Evolutionary conservation across 129 eudicot species (phyloP).

Genomic region (Flaveria robusta): DNA sequence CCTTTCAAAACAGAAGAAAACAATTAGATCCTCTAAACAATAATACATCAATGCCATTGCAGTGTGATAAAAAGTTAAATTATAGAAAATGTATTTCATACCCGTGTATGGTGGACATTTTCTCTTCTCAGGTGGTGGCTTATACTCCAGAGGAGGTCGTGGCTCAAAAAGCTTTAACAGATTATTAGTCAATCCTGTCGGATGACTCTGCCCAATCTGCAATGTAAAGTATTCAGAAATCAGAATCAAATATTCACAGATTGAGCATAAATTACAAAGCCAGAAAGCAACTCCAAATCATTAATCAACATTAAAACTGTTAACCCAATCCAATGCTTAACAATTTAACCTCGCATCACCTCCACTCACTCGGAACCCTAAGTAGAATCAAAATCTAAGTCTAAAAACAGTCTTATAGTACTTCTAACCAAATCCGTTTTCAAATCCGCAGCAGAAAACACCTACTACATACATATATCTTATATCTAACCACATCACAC

Average conservation of each 20-base stretch:
- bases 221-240: not conserved
- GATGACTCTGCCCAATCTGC: conserved; percentile 98
- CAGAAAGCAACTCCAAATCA: not conserved
- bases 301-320: not conserved
- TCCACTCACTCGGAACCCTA: conserved; percentile 4
- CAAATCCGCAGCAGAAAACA: conserved; percentile 1
- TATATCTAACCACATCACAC: conserved; percentile 10
- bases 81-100: conserved; percentile 9
- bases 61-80: conserved; percentile 1
- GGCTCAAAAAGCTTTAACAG: conserved; percentile 91
- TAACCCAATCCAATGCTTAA: not conserved
- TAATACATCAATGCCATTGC: not conserved
- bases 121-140: conserved; percentile 96
- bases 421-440: conserved; percentile 2
- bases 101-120: conserved; percentile 92
- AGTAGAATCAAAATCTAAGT: not conserved
- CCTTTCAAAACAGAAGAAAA: conserved; percentile 36
- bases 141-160: conserved; percentile 87
- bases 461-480: not conserved
- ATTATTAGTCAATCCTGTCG: conserved; percentile 82
- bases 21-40: not conserved
- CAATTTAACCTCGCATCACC: not conserved
- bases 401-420: not conserved
- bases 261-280: not conserved
- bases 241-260: not conserved